Evolutionary conservation across 139 green algal species (phyloP).

Genomic region (Haematococcus lacustris): DNA sequence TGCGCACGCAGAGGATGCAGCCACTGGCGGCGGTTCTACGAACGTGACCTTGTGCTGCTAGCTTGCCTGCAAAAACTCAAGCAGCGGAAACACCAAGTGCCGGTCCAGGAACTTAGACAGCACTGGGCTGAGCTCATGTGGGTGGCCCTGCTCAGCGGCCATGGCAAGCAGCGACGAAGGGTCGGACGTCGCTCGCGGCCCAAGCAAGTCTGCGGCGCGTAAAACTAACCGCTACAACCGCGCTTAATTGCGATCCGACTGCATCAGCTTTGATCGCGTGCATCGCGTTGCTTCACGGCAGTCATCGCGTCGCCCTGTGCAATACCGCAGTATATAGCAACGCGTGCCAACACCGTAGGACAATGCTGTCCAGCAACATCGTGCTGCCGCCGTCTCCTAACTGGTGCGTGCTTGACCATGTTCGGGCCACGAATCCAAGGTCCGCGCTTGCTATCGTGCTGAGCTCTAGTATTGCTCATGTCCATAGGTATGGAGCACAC

Average conservation of each 20-base stretch:
- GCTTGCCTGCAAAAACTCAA: slow-evolving; percentile 84
- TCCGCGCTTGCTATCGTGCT: neutral
- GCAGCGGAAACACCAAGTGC: slow-evolving; percentile 92
- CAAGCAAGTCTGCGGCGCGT: neutral
- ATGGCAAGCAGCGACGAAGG: neutral
- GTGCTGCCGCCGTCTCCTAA: slow-evolving; percentile 26
- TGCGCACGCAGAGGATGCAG: neutral
- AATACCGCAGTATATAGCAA: neutral
- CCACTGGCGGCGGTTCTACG: neutral
- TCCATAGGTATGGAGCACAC: slow-evolving; percentile 24
- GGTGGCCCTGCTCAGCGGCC: neutral
- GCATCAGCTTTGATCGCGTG: neutral
- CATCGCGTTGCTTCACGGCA: neutral
- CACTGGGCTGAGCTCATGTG: slow-evolving; percentile 52
- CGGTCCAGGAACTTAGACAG: slow-evolving; percentile 75
- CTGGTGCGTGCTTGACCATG: slow-evolving; percentile 9
- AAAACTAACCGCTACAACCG: neutral
- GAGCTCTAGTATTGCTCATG: neutral
- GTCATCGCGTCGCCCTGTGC: neutral
- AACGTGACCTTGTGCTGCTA: neutral
- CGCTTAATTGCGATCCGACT: neutral
- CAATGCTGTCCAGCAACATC: slow-evolving; percentile 3
- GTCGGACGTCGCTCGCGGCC: neutral
- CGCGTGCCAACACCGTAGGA: neutral
- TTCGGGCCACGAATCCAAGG: neutral